phyloP scores from a whole-genome alignment of 2,329 filamentous ascomycete genomes.

The Arthroderma sp. region DNA sequence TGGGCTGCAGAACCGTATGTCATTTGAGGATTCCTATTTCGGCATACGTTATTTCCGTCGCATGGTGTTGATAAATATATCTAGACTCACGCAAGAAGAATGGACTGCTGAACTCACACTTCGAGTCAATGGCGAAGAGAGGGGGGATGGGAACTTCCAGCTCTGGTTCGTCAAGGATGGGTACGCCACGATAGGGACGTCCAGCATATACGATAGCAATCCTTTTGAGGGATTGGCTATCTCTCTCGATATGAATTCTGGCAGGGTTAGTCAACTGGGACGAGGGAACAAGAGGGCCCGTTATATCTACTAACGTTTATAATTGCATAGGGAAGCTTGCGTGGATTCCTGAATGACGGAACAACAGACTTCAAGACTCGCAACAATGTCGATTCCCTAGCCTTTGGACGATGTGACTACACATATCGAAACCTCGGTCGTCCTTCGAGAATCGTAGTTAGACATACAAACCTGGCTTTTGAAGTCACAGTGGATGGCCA shows the following conservation, averaged over 20 bases:
- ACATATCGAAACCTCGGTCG: constrained; percentile 82
- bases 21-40: neutral
- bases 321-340: constrained; percentile 51
- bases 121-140: constrained; percentile 70
- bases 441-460: constrained; percentile 66
- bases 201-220: constrained; percentile 71
- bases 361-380: constrained; percentile 64
- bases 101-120: constrained; percentile 84
- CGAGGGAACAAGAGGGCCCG: neutral
- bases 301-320: neutral
- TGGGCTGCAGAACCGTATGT: constrained; percentile 55
- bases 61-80: neutral
- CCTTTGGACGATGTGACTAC: constrained; percentile 88
- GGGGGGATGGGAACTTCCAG: constrained; percentile 78
- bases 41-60: neutral
- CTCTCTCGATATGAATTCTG: constrained; percentile 71
- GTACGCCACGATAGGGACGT: constrained; percentile 49
- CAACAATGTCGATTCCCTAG: constrained; percentile 64
- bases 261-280: constrained; percentile 34
- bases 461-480: constrained; percentile 51
- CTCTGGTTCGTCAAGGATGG: constrained; percentile 77
- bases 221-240: constrained; percentile 84
- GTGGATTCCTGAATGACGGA: constrained; percentile 91
- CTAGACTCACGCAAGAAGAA: constrained; percentile 40
- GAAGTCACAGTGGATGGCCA: constrained; percentile 68